These are phyloP conservation scores for Nakazawaea sp. DNA, from an alignment of 805 yeast genomes.

Conservation along the genomic window DNA sequence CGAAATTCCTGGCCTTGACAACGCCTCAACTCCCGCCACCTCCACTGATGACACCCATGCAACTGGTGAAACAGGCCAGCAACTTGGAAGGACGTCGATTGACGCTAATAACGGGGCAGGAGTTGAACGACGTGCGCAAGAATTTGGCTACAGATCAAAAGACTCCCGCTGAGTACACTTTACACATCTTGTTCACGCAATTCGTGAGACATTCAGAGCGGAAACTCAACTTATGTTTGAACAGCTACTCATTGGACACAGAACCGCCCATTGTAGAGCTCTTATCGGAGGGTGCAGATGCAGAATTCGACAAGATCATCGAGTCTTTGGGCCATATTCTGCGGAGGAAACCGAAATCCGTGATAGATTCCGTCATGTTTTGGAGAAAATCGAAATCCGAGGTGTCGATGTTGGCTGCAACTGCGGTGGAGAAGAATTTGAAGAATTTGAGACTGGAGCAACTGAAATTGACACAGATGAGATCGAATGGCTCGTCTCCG, in stretches of 20 bases:
- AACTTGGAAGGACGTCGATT: conserved; percentile 8
- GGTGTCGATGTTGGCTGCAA: conserved; percentile 59
- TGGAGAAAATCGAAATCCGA: conserved; percentile 96
- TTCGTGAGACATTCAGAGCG: conserved; percentile 92
- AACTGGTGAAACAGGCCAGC: conserved; percentile 1
- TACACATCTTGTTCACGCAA: conserved; percentile 91
- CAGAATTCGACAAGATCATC: conserved; percentile 78
- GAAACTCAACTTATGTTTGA: conserved; percentile 67
- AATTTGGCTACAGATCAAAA: conserved; percentile 23
- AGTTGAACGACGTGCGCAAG: conserved; percentile 8
- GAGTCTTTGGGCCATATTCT: conserved; percentile 88
- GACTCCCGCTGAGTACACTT: conserved; percentile 81
- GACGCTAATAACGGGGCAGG: conserved; percentile 5
- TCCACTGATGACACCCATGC: conserved; percentile 8
- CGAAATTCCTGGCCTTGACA: conserved; percentile 3
- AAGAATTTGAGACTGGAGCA: conserved; percentile 14
- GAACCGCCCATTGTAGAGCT: conserved; percentile 79
- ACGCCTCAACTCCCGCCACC: conserved; percentile 12
- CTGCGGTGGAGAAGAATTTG: conserved; percentile 38
- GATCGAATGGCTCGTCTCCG: background rate
- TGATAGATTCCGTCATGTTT: conserved; percentile 95
- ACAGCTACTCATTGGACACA: conserved; percentile 51
- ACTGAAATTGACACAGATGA: conserved; percentile 12
- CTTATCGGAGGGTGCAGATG: conserved; percentile 81
- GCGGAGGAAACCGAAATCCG: conserved; percentile 85